These are phyloP conservation scores for Xylaria sp. DNA, from an alignment of 2,329 filamentous ascomycete genomes.

Conservation along the genomic window DNA sequence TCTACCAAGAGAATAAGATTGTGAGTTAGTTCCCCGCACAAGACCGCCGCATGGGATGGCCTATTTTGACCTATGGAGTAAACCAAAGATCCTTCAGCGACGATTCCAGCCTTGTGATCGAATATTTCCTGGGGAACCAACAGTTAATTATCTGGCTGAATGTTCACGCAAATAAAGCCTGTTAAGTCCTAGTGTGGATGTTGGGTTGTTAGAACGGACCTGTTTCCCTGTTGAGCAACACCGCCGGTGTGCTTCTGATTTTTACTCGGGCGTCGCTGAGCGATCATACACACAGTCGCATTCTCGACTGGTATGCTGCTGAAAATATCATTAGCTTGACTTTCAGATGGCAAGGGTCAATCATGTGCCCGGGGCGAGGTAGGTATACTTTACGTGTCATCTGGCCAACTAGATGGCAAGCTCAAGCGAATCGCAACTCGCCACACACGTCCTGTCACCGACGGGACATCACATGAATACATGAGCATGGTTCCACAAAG, in stretches of 20 bases:
- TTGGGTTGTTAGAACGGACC: background rate
- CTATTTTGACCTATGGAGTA: background rate
- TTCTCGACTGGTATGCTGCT: background rate
- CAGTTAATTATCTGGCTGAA: too few relatives aligned
- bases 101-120: background rate
- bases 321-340: background rate
- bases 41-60: background rate
- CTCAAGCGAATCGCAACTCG: constrained; percentile 5
- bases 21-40: background rate
- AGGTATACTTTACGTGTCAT: background rate
- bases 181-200: constrained; percentile 10
- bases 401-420: background rate
- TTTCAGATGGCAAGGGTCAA: background rate
- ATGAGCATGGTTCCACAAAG: background rate
- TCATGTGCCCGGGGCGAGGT: background rate
- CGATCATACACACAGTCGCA: background rate
- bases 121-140: background rate
- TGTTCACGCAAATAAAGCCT: background rate
- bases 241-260: constrained; percentile 9
- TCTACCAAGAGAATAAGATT: background rate
- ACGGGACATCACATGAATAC: background rate
- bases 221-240: constrained; percentile 27
- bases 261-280: background rate
- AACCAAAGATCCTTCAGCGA: background rate
- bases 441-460: background rate